Base-by-base conservation (phyloP, 148 eudicot genomes). In the Chenopodium formosanum region DNA sequence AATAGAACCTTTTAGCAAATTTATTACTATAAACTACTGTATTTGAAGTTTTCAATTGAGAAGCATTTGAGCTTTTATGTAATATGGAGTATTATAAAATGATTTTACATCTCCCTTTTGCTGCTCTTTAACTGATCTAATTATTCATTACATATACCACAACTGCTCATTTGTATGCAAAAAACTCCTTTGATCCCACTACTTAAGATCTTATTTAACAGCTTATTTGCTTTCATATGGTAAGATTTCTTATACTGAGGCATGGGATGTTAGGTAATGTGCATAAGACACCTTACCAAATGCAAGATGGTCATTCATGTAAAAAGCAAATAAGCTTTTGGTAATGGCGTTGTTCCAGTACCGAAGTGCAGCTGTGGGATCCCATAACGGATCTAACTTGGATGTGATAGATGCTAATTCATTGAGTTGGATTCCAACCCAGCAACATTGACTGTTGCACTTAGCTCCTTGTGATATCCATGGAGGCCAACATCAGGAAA, bases 321-420 rank as follows among this genome's bases (percentile, higher is more conserved):
- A 37, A 37, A 37, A 37, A 37, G 44, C 44, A 37, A 37, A 56
- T 56, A 19, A 14, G 62, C 20, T 56, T 56, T 13, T 14, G 62
- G 4, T 56, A 16, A 17, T 4, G 62, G 22, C 16, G 3, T 14
- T 56, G 7, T 56, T 12, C 62, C 62, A 12, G 87, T 82, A 91
- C 90, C 22, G 78, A 82, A 9, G 67, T 84, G 73, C 88, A 88
- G 13, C 13, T 52, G 70, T 72, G 81, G 32, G 93, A 92, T 13
- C 89, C 92, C 86, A 81, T 88, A 40, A 91, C 88, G 25, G 93
- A 91, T 53, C 91, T 90, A 25, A 67, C 75, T 6, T 81, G 86
- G 74, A 90, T 89, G 88, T 66, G 72, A 48, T 77, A 87, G 34
- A 76, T 87, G 60, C 87, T 90, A 66, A 9, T 81, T 13, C 22